A percentile compares a stretch with the other conserved stretches of the same genome.
phyloP scores from a whole-genome alignment of 495 filamentous ascomycete species.

The Mycothermus thermophilus region DNA sequence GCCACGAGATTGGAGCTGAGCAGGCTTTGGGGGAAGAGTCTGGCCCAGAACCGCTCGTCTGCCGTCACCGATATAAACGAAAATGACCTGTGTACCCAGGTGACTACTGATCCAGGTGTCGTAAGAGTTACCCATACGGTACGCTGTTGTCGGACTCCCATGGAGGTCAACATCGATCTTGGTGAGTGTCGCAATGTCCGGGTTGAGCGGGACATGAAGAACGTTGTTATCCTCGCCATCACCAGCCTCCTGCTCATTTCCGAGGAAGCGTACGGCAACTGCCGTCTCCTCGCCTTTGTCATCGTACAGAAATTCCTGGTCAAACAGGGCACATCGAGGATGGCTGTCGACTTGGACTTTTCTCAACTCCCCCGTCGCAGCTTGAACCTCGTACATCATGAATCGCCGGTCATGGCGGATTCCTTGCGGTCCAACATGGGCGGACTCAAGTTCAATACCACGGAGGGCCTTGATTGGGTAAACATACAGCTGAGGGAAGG shows the following conservation, averaged over 20 bases:
- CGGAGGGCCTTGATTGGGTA: slow-evolving; percentile 85
- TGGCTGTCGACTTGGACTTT: slow-evolving; percentile 56
- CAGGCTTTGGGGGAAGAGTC: slow-evolving; percentile 23
- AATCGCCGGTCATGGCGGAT: slow-evolving; percentile 65
- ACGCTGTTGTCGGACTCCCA: slow-evolving; percentile 46
- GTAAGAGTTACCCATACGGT: slow-evolving; percentile 50
- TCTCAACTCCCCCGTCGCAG: slow-evolving; percentile 25
- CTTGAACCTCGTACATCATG: slow-evolving; percentile 52
- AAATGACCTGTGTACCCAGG: slow-evolving; percentile 51
- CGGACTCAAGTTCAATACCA: slow-evolving; percentile 41
- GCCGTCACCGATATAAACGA: slow-evolving; percentile 57
- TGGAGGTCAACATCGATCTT: slow-evolving; percentile 47
- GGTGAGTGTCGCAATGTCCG: slow-evolving; percentile 36
- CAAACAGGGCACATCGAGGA: slow-evolving; percentile 54
- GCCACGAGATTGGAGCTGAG: slow-evolving; percentile 1
- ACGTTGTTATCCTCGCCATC: slow-evolving; percentile 5
- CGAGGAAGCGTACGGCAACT: slow-evolving; percentile 43
- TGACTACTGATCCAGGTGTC: slow-evolving; percentile 61
- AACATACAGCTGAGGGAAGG: slow-evolving; percentile 50
- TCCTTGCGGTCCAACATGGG: slow-evolving; percentile 49
- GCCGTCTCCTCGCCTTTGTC: slow-evolving; percentile 4
- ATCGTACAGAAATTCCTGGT: slow-evolving; percentile 36
- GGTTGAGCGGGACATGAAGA: slow-evolving; percentile 47
- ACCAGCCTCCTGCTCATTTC: slow-evolving; percentile 9
- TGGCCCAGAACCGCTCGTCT: slow-evolving; percentile 50